Evolutionary conservation across 2,329 filamentous ascomycete species (phyloP).

Genomic region (Penicillium sp.): DNA sequence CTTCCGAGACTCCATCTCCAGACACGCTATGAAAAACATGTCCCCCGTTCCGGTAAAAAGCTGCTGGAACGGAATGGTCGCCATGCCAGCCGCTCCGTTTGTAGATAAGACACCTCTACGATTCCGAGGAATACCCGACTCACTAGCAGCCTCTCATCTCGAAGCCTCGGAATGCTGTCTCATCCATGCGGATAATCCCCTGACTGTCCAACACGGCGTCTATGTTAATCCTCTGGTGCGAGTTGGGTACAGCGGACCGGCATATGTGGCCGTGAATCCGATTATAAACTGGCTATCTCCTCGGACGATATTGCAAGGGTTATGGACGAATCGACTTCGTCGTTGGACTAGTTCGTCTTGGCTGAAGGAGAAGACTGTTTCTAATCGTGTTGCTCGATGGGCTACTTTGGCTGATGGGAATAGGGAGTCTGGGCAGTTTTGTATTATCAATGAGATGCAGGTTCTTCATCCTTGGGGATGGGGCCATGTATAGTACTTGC

Average conservation of each 20-base stretch:
- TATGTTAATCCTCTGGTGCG: constrained; percentile 41
- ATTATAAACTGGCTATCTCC: constrained; percentile 46
- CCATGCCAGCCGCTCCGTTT: constrained; percentile 25
- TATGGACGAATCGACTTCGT: constrained; percentile 56
- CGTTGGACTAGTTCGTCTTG: constrained; percentile 43
- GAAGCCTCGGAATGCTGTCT: constrained; percentile 79
- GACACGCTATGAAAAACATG: constrained; percentile 51
- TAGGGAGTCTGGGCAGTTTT: constrained; percentile 14
- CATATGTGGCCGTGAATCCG: constrained; percentile 24
- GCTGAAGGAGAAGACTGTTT: constrained; percentile 28
- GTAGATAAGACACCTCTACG: constrained; percentile 39
- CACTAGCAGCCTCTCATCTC: constrained; percentile 51
- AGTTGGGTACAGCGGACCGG: constrained; percentile 33
- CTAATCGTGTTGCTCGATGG: constrained; percentile 38
- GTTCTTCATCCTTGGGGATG: constrained; percentile 19
- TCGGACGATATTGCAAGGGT: constrained; percentile 49
- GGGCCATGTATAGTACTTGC: constrained; percentile 15
- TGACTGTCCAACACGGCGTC: constrained; percentile 29
- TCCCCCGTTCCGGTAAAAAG: constrained; percentile 57
- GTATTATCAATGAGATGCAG: constrained; percentile 25
- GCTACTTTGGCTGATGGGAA: constrained; percentile 6
- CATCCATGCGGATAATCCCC: constrained; percentile 39
- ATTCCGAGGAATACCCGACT: constrained; percentile 63
- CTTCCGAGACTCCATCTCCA: constrained; percentile 49
- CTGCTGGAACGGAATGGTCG: constrained; percentile 63